Evolutionary conservation across 345 rosid genomes (phyloP).

Genomic region (Linum usitatissimum): DNA sequence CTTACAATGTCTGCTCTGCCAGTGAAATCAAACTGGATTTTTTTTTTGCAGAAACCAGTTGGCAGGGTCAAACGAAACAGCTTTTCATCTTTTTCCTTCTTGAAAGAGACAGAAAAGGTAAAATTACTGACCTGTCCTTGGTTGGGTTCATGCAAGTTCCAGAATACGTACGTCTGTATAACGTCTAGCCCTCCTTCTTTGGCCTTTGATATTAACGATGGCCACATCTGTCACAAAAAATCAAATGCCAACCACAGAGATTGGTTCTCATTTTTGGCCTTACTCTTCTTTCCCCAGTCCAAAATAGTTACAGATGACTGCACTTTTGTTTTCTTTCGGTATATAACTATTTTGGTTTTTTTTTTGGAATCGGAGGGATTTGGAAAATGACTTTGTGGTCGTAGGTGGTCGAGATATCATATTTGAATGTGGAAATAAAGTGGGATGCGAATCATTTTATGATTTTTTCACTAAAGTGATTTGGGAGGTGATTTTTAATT

Average conservation of each 20-base stretch:
- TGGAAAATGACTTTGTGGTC: too few relatives aligned
- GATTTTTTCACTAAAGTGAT: too few relatives aligned
- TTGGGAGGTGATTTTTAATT: too few relatives aligned
- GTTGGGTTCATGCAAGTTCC: slow-evolving; percentile 84
- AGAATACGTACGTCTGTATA: slow-evolving; percentile 87
- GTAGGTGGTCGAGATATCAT: too few relatives aligned
- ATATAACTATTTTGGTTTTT: too few relatives aligned
- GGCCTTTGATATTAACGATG: slow-evolving; percentile 63
- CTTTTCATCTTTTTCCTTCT: too few relatives aligned
- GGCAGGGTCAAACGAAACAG: background rate
- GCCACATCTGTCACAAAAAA: slow-evolving; percentile 60
- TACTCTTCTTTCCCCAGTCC: too few relatives aligned
- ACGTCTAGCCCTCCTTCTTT: slow-evolving; percentile 88
- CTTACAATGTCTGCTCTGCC: slow-evolving; percentile 67
- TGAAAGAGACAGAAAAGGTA: background rate
- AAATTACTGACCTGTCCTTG: slow-evolving; percentile 49
- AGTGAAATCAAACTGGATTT: slow-evolving; percentile 61
- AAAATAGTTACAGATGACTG: too few relatives aligned
- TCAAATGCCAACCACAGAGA: background rate
- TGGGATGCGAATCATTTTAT: too few relatives aligned
- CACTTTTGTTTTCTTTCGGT: too few relatives aligned
- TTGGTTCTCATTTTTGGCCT: background rate
- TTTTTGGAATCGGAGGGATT: too few relatives aligned
- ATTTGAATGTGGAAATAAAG: too few relatives aligned
- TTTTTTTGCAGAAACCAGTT: background rate